Evolutionary conservation across 345 rosid species (phyloP).

Genomic region (Pugionium cornutum): DNA sequence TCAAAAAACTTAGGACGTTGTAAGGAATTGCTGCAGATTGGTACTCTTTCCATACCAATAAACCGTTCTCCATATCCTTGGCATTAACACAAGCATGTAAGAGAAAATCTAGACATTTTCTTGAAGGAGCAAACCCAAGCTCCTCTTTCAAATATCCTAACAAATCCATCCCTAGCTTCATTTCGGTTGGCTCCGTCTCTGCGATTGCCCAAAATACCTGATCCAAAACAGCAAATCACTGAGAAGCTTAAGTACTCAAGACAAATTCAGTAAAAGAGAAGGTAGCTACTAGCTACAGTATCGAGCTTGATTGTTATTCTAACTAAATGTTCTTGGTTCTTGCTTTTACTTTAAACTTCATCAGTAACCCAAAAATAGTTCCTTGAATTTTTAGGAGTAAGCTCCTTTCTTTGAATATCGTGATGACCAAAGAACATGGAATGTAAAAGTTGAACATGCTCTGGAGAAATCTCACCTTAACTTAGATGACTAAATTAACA

Average conservation of each 20-base stretch:
- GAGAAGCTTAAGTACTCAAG: background rate
- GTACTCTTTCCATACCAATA: conserved; percentile 72
- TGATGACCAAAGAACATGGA: conserved; percentile 13
- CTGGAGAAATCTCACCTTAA: background rate
- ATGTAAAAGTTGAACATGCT: conserved; percentile 10
- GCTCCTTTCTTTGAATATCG: background rate
- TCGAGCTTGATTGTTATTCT: background rate
- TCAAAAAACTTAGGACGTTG: conserved; percentile 58
- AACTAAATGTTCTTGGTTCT: background rate
- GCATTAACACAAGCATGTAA: conserved; percentile 65
- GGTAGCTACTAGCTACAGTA: conserved; percentile 12
- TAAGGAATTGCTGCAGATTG: conserved; percentile 54
- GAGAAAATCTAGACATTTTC: conserved; percentile 82
- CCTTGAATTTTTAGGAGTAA: background rate
- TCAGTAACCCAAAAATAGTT: background rate
- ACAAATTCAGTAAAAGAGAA: conserved; percentile 6
- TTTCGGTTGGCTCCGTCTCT: background rate
- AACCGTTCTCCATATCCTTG: conserved; percentile 50
- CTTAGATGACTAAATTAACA: background rate
- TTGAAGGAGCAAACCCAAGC: conserved; percentile 60
- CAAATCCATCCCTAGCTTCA: conserved; percentile 67
- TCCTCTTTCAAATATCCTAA: conserved; percentile 59
- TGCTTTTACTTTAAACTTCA: background rate
- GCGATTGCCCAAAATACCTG: background rate
- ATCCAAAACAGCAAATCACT: background rate